Evolutionary conservation across 2,329 filamentous ascomycete species (phyloP), one percentile per base, ranked within the genome.

Genomic region (Alternaria brassicae): DNA sequence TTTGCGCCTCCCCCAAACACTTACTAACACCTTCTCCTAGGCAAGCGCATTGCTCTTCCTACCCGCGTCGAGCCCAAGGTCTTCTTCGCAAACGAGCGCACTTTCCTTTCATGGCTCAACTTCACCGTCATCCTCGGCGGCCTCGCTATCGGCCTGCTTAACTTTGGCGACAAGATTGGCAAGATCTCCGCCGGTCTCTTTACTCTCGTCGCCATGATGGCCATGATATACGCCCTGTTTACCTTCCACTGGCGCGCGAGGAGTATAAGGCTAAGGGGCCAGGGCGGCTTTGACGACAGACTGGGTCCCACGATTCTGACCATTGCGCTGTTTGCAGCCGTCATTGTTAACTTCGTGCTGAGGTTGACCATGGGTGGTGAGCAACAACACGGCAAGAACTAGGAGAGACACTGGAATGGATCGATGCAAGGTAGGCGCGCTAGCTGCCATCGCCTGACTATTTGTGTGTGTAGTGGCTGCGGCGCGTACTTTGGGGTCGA

Each of bases 81-180:
- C 84, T 99, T 98, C 88, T 99, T 99, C 85, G 95, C 95, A 82
- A 99, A 99, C 85, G 95, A 99, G 83, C 92, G 95, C 65, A 99
- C 95, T 65, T 99, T 99, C 79, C 89, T 99, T 75, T 97, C 93
- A 81, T 99, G 95, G 95, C 91, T 99, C 76, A 99, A 99, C 86
- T 98, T 98, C 85, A 97, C 93, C 79, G 93, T 99, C 76, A 94
- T 99, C 80, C 91, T 99, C 62, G 95, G 95, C 75, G 95, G 95
- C 65, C 89, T 99, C 50, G 94, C 95, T 68, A 92, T 99, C 71
- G 95, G 95, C 70, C 93, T 99, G 77, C 89, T 99, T 74, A 99
- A 99, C 84, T 99, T 99, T 73, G 95, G 95, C 77, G 95, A 99
- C 81, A 89, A 89, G 66, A 88, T 96, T 56, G 94, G 94, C 72